Evolutionary conservation across 768 basidiomycete genomes (phyloP).

Genomic region (Mycena polygramma): DNA sequence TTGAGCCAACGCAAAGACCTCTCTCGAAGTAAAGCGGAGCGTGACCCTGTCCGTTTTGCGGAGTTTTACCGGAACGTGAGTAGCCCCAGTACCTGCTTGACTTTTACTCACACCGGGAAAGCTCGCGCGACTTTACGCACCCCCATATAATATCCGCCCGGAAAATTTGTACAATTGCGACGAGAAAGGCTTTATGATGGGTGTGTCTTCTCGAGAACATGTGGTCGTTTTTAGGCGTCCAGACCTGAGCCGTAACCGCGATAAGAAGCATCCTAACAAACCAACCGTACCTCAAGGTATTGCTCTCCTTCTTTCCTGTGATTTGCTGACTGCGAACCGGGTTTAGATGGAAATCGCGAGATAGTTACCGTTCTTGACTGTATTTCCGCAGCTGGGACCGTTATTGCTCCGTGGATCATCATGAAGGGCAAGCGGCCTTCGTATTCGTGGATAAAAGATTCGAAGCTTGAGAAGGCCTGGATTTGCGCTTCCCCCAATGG

Average conservation of each 20-base stretch:
- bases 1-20: background rate
- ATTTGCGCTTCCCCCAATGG: constrained; percentile 38
- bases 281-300: background rate
- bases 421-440: constrained; percentile 25
- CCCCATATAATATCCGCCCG: constrained; percentile 5
- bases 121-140: background rate
- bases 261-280: background rate
- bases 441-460: constrained; percentile 25
- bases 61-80: background rate
- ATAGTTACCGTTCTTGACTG: constrained; percentile 27
- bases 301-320: background rate
- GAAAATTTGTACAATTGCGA: constrained; percentile 13
- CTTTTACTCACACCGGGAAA: background rate
- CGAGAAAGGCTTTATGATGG: constrained; percentile 15
- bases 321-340: no score
- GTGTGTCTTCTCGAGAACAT: background rate
- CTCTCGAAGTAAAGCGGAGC: background rate
- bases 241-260: background rate
- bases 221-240: constrained; percentile 1
- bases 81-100: background rate
- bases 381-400: constrained; percentile 12
- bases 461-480: constrained; percentile 19
- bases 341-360: constrained; percentile 25
- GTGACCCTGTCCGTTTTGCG: background rate
- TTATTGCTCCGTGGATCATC: constrained; percentile 10